A percentile compares a stretch with the other conserved stretches of the same genome.
Evolutionary conservation across 371 early-diverging fungal species (phyloP).

Genomic region (Mucor plumbeus): DNA sequence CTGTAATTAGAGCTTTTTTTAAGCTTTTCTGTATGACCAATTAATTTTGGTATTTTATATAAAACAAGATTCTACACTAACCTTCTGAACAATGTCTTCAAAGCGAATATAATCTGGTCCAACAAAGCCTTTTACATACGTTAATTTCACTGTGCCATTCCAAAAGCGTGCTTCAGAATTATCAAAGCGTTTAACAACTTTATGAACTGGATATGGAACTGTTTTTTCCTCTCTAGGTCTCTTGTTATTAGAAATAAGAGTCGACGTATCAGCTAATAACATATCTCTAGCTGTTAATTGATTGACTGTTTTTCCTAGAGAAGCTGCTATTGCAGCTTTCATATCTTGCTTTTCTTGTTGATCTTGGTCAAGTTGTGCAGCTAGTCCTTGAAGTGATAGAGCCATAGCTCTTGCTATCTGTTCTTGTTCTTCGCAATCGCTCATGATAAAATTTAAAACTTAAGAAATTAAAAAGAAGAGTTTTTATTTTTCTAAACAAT

Average conservation of each 20-base stretch:
- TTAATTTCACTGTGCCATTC: slow-evolving; percentile 49
- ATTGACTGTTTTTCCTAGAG: slow-evolving; percentile 45
- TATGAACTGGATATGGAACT: not conserved
- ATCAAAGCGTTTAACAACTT: slow-evolving; percentile 12
- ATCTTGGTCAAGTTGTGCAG: slow-evolving; percentile 6
- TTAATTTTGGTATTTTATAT: not conserved
- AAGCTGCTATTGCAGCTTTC: slow-evolving; percentile 43
- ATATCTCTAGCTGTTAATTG: slow-evolving; percentile 50
- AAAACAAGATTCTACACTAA: not conserved
- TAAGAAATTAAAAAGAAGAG: not conserved
- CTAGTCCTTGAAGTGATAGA: slow-evolving; percentile 14
- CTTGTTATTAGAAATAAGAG: slow-evolving; percentile 1
- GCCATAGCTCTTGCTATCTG: slow-evolving; percentile 25
- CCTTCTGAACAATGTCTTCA: slow-evolving; percentile 47
- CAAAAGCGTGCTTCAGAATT: slow-evolving; percentile 24
- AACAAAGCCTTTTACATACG: slow-evolving; percentile 43
- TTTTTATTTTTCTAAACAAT: not conserved
- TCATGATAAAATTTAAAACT: slow-evolving; percentile 1
- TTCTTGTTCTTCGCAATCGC: slow-evolving; percentile 18
- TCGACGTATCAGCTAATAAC: slow-evolving; percentile 17
- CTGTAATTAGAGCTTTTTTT: slow-evolving; percentile 46
- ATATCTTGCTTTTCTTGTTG: slow-evolving; percentile 36
- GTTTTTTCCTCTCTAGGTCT: slow-evolving; percentile 18
- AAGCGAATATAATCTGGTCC: slow-evolving; percentile 40
- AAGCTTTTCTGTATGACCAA: slow-evolving; percentile 20